Conservation (phyloP, 257 asterid species). For the Fraxinus pennsylvanica region DNA sequence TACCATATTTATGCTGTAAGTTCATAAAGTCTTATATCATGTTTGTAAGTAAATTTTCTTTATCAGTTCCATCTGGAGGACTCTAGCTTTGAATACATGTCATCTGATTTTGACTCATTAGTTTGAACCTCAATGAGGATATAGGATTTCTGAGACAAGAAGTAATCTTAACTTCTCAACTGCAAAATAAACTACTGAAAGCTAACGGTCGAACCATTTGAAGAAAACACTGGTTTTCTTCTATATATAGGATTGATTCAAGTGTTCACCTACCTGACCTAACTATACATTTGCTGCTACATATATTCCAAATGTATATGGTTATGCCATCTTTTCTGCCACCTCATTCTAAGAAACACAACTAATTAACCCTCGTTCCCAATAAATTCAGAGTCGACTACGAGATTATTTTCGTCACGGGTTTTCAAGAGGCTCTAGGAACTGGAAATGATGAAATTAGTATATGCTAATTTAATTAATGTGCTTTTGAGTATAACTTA, state of each 20-base stretch:
- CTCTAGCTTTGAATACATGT: slow-evolving; percentile 29
- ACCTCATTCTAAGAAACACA: slow-evolving; percentile 16
- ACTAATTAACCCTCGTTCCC: background rate
- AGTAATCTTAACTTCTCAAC: slow-evolving; percentile 66
- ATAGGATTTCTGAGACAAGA: slow-evolving; percentile 48
- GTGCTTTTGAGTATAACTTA: slow-evolving; percentile 47
- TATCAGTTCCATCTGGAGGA: background rate
- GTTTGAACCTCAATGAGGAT: slow-evolving; percentile 9
- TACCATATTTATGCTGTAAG: too few relatives aligned
- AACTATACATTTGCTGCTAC: slow-evolving; percentile 26
- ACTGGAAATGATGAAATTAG: background rate
- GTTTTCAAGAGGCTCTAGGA: background rate
- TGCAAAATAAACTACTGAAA: slow-evolving; percentile 53
- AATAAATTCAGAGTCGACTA: slow-evolving; percentile 1
- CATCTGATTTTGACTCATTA: slow-evolving; percentile 56
- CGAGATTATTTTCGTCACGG: slow-evolving; percentile 17
- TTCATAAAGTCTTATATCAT: too few relatives aligned
- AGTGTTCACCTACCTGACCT: slow-evolving; percentile 46
- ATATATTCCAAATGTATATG: background rate
- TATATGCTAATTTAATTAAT: slow-evolving; percentile 17
- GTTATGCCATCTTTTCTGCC: slow-evolving; percentile 16
- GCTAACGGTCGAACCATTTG: slow-evolving; percentile 55
- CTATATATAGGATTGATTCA: slow-evolving; percentile 20
- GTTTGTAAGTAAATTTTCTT: too few relatives aligned
- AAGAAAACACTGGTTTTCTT: slow-evolving; percentile 29